A percentile compares a stretch with the other conserved stretches of the same genome.
Conservation (phyloP, 2,329 filamentous ascomycete species). For the Colletotrichum sp. region DNA sequence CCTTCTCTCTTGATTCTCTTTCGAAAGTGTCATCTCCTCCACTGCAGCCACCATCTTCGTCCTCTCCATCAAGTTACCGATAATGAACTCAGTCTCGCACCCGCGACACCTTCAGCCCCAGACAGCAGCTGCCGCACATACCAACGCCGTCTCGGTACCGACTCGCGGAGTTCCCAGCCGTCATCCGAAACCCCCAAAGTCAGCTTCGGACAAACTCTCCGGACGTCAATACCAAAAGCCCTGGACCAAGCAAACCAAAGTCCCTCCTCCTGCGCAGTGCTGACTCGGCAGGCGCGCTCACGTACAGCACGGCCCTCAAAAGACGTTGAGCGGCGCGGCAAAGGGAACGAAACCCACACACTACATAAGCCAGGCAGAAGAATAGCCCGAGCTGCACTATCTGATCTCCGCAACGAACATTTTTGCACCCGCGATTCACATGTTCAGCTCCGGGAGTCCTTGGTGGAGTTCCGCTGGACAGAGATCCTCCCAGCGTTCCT, state of each 20-base stretch:
- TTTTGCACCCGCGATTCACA: background rate
- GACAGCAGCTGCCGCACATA: background rate
- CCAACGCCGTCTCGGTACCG: background rate
- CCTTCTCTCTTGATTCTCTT: background rate
- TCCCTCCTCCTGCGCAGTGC: background rate
- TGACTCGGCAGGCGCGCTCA: background rate
- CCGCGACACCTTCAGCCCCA: background rate
- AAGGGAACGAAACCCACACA: background rate
- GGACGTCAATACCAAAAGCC: background rate
- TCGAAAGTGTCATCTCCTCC: background rate
- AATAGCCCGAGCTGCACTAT: background rate
- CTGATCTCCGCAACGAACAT: background rate
- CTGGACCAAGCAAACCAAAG: background rate
- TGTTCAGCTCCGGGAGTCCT: background rate
- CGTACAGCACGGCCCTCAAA: background rate
- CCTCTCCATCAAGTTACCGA: background rate
- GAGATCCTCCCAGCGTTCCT: background rate
- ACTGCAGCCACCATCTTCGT: background rate
- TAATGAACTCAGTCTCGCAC: background rate
- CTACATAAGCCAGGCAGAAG: background rate
- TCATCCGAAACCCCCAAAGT: background rate
- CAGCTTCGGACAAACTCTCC: background rate
- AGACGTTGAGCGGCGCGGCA: background rate
- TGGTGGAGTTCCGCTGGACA: background rate
- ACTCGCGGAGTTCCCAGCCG: background rate